A percentile compares a stretch with the other conserved stretches of the same genome.
Evolutionary conservation across 306 rosid species (phyloP).

Genomic region (Quercus dentata): DNA sequence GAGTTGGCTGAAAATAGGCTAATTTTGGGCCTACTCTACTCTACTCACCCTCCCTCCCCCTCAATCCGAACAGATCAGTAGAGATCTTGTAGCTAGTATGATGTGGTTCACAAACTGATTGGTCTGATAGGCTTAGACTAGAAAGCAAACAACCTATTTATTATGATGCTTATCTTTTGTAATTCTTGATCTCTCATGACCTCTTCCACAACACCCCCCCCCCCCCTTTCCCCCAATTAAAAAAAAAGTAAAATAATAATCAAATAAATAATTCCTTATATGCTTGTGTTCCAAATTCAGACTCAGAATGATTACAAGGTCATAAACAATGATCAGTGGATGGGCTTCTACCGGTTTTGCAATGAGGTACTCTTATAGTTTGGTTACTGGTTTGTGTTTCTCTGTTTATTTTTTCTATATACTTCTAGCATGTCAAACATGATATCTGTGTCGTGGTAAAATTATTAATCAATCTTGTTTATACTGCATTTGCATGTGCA

Average conservation of each 20-base stretch:
- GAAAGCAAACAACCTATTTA: background rate
- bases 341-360: constrained; percentile 96
- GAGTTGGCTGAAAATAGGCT: too few relatives aligned
- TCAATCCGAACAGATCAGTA: too few relatives aligned
- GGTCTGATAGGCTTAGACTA: background rate
- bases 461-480: too few relatives aligned
- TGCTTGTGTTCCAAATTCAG: constrained; percentile 44
- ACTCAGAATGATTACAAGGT: constrained; percentile 92
- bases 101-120: background rate
- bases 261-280: constrained; percentile 6
- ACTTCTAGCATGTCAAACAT: background rate
- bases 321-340: constrained; percentile 96
- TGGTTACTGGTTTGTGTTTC: background rate
- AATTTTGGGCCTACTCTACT: too few relatives aligned
- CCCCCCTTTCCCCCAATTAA: background rate
- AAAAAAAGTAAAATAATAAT: background rate
- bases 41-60: too few relatives aligned
- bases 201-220: background rate
- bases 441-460: background rate
- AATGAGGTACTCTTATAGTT: constrained; percentile 59
- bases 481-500: too few relatives aligned
- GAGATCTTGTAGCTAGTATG: background rate
- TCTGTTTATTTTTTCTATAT: background rate
- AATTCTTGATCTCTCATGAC: background rate
- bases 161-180: background rate